Conservation (phyloP, 1,139 yeast genomes). For the Saccharomycopsis hybrid region DNA sequence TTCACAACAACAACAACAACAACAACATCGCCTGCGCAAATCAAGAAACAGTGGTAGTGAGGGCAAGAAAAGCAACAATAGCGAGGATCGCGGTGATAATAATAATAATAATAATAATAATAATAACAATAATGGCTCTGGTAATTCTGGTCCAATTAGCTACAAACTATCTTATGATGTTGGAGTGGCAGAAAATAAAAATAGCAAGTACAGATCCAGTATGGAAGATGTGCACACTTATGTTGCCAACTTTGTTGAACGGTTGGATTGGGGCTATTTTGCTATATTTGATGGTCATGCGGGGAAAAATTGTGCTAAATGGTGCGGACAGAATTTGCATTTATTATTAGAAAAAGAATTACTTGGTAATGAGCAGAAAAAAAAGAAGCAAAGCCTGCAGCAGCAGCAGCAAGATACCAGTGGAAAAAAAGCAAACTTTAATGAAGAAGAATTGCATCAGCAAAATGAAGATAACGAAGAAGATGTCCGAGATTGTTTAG, state of each 20-base stretch:
- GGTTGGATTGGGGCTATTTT: conserved; percentile 91
- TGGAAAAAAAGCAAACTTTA: neutral
- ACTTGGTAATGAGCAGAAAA: conserved; percentile 26
- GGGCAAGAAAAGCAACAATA: too few relatives aligned
- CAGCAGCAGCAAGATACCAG: neutral
- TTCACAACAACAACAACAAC: too few relatives aligned
- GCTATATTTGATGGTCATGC: conserved; percentile 98
- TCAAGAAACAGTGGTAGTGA: too few relatives aligned
- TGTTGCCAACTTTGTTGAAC: conserved; percentile 84
- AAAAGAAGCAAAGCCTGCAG: neutral
- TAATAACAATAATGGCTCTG: neutral
- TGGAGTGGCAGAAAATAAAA: conserved; percentile 81
- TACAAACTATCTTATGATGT: conserved; percentile 20
- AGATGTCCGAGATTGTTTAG: conserved; percentile 52
- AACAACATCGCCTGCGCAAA: too few relatives aligned
- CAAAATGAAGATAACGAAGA: conserved; percentile 1
- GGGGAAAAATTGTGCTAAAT: conserved; percentile 86
- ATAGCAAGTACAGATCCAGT: conserved; percentile 69
- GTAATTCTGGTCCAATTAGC: conserved; percentile 7
- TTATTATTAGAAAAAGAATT: conserved; percentile 53
- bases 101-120: too few relatives aligned
- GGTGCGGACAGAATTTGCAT: conserved; percentile 91
- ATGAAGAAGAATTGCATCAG: too few relatives aligned
- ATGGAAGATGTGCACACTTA: conserved; percentile 98
- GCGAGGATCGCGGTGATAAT: too few relatives aligned